Conservation (phyloP, 331 rosid genomes). For the Quercus phellos region DNA sequence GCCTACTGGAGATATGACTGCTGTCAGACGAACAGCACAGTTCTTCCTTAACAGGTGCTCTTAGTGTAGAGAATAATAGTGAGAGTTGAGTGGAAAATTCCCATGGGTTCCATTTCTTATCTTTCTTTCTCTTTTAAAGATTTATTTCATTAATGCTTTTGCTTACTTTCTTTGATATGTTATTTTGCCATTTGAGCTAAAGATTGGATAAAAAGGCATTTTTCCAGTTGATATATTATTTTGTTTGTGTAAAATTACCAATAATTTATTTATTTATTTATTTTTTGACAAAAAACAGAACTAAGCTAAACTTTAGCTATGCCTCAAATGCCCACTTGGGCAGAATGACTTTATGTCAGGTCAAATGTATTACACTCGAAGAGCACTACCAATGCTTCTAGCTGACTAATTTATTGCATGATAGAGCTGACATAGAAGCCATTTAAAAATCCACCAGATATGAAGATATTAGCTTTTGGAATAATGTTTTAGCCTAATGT, state of each 20-base stretch:
- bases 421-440: neutral
- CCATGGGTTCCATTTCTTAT: neutral
- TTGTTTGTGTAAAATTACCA: too few species aligned
- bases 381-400: neutral
- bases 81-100: slow-evolving; percentile 8
- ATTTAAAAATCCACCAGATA: neutral
- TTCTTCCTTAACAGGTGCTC: slow-evolving; percentile 83
- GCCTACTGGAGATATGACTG: slow-evolving; percentile 98
- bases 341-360: neutral
- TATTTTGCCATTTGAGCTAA: too few species aligned
- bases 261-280: too few species aligned
- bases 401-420: neutral
- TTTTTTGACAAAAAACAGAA: neutral
- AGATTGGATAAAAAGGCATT: too few species aligned
- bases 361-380: neutral
- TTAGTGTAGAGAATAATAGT: neutral
- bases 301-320: neutral
- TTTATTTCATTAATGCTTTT: too few species aligned
- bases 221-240: too few species aligned
- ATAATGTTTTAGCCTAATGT: too few species aligned
- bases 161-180: too few species aligned
- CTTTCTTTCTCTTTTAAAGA: neutral
- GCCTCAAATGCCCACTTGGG: neutral
- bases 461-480: neutral
- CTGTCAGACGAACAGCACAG: slow-evolving; percentile 85